Evolutionary conservation across 1,284 basidiomycete genomes (phyloP).

Genomic region (Testicularia cyperi): DNA sequence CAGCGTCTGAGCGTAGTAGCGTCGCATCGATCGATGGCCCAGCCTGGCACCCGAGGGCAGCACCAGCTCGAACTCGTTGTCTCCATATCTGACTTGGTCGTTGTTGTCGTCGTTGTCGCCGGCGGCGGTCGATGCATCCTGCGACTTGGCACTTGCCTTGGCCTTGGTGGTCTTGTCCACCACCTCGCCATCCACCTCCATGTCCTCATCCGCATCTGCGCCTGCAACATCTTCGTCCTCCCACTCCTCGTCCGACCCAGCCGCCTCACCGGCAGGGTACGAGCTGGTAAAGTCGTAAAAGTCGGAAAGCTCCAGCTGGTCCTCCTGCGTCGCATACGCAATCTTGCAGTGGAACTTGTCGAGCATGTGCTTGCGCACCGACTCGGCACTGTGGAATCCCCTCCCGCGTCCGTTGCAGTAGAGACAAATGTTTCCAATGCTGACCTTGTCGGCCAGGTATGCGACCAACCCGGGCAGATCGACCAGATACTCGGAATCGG

Average conservation of each 20-base stretch:
- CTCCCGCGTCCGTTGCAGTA: slow-evolving; percentile 67
- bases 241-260: slow-evolving; percentile 56
- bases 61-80: slow-evolving; percentile 78
- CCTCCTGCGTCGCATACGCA: slow-evolving; percentile 78
- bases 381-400: slow-evolving; percentile 46
- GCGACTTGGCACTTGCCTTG: too few species aligned
- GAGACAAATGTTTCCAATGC: slow-evolving; percentile 87
- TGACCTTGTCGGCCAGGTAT: slow-evolving; percentile 91
- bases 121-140: slow-evolving; percentile 55
- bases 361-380: slow-evolving; percentile 57
- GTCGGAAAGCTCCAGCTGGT: slow-evolving; percentile 84
- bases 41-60: slow-evolving; percentile 89
- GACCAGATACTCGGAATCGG: slow-evolving; percentile 85
- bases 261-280: slow-evolving; percentile 66
- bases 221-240: slow-evolving; percentile 36
- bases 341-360: slow-evolving; percentile 80
- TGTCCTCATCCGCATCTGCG: slow-evolving; percentile 29
- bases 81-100: slow-evolving; percentile 62
- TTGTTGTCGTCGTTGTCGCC: slow-evolving; percentile 67
- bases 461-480: slow-evolving; percentile 78
- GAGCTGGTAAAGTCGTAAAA: slow-evolving; percentile 87
- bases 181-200: slow-evolving; percentile 34
- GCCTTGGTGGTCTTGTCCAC: slow-evolving; percentile 11
- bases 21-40: slow-evolving; percentile 82
- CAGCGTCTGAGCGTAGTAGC: slow-evolving; percentile 77